Evolutionary conservation across 2,329 filamentous ascomycete species (phyloP).

Genomic region (Cadophora luteo-olivacea): DNA sequence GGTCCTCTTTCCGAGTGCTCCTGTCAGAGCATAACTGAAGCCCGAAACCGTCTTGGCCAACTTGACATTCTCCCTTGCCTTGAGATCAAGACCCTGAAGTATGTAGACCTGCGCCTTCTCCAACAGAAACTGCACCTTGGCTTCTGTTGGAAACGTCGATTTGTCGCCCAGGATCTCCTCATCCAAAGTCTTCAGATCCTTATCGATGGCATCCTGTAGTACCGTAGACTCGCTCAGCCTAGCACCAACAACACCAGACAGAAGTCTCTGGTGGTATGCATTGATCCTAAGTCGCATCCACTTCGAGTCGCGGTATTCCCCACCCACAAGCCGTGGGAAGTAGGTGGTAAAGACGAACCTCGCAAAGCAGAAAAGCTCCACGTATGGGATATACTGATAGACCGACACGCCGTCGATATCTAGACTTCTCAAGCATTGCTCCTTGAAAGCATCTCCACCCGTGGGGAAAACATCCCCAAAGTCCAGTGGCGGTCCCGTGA

Average conservation of each 20-base stretch:
- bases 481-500: conserved; percentile 82
- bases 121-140: conserved; percentile 74
- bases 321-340: conserved; percentile 40
- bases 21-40: conserved; percentile 84
- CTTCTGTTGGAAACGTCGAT: conserved; percentile 51
- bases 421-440: conserved; percentile 70
- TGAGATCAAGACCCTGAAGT: conserved; percentile 80
- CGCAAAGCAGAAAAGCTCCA: conserved; percentile 85
- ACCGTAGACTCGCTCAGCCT: conserved; percentile 61
- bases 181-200: conserved; percentile 58
- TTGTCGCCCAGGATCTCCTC: conserved; percentile 49
- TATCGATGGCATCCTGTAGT: conserved; percentile 65
- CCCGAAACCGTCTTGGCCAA: conserved; percentile 70
- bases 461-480: conserved; percentile 50
- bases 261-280: conserved; percentile 73
- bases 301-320: conserved; percentile 44
- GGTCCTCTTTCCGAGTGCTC: conserved; percentile 84
- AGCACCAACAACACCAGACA: conserved; percentile 47
- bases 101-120: conserved; percentile 86
- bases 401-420: conserved; percentile 85
- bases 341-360: conserved; percentile 52
- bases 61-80: conserved; percentile 74
- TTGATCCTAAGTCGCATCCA: conserved; percentile 69
- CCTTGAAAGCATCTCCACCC: conserved; percentile 45
- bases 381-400: conserved; percentile 81